Percentiles rank a stretch among this genome's conserved stretches.
phyloP scores from a whole-genome alignment of 352 stramenopile genomes.

The Thalassiosira exigua region DNA sequence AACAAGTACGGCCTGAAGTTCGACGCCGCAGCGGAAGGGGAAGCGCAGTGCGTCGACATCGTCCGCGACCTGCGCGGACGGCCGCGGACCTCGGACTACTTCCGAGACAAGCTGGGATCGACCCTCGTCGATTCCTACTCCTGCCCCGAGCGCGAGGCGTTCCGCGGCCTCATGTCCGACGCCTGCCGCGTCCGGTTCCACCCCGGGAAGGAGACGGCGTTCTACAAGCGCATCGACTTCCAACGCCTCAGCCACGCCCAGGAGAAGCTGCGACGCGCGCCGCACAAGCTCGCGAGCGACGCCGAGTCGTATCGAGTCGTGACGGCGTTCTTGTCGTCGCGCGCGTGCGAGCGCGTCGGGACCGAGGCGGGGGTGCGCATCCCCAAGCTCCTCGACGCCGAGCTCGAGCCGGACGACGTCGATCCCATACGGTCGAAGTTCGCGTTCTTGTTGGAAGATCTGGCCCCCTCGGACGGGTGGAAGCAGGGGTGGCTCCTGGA shows the following conservation, averaged over 20 bases:
- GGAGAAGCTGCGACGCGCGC: constrained; percentile 61
- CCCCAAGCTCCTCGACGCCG: constrained; percentile 51
- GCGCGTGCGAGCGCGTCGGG: constrained; percentile 47
- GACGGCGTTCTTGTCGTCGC: constrained; percentile 58
- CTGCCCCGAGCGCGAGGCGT: constrained; percentile 62
- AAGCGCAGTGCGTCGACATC: constrained; percentile 66
- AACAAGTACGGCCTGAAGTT: constrained; percentile 32
- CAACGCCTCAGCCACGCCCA: constrained; percentile 59
- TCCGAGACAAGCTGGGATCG: constrained; percentile 38
- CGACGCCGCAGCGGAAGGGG: constrained; percentile 4
- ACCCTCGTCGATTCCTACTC: constrained; percentile 30
- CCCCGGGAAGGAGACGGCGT: constrained; percentile 54
- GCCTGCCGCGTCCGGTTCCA: constrained; percentile 60
- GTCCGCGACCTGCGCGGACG: constrained; percentile 59
- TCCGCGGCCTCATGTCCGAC: constrained; percentile 73
- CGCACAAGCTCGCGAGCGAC: constrained; percentile 71
- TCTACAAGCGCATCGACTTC: constrained; percentile 80
- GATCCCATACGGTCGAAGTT: constrained; percentile 69
- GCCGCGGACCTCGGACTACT: constrained; percentile 43
- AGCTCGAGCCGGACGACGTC: constrained; percentile 43
- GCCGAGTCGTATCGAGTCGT: constrained; percentile 74
- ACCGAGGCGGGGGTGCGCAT: constrained; percentile 58
- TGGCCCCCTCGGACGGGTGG: constrained; percentile 67
- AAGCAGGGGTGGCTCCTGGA: constrained; percentile 65
- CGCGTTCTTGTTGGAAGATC: constrained; percentile 71